Conservation (phyloP, 805 yeast genomes). For the Myxozyma sirexii region DNA sequence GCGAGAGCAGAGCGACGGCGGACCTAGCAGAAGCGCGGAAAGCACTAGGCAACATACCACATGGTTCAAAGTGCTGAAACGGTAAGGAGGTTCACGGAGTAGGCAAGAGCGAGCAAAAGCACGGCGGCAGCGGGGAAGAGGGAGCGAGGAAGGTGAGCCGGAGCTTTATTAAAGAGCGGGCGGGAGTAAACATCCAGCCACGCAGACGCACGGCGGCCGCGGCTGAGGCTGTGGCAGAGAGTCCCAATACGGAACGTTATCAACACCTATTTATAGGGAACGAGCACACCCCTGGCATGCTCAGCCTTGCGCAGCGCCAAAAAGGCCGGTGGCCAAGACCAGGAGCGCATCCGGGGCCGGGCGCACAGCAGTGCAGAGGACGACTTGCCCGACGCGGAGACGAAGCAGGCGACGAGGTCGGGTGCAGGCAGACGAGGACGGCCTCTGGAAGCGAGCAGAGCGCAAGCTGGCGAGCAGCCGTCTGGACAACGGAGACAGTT, state of each 20-base stretch:
- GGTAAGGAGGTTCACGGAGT: too few species aligned
- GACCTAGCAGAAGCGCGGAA: too few species aligned
- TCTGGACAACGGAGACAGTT: not conserved
- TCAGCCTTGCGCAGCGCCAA: not conserved
- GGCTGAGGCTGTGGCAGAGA: slow-evolving; percentile 8
- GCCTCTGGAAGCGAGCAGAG: not conserved
- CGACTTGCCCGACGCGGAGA: too few species aligned
- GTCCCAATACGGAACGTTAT: not conserved
- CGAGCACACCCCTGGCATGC: not conserved
- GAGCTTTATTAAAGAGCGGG: not conserved
- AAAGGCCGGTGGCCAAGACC: too few species aligned
- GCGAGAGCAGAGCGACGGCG: too few species aligned
- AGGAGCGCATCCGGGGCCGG: too few species aligned
- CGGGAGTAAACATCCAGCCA: not conserved
- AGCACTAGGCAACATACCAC: slow-evolving; percentile 6
- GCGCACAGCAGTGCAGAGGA: too few species aligned
- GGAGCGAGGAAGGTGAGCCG: not conserved
- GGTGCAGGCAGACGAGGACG: not conserved
- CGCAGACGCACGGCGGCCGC: not conserved
- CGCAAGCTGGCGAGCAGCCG: not conserved
- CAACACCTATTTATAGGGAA: slow-evolving; percentile 3
- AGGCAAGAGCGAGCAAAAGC: not conserved
- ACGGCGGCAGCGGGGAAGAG: slow-evolving; percentile 2
- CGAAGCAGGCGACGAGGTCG: not conserved
- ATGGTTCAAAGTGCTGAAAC: too few species aligned